phyloP scores from a whole-genome alignment of 2,329 filamentous ascomycete genomes.

The Scytalidium lignicola region DNA sequence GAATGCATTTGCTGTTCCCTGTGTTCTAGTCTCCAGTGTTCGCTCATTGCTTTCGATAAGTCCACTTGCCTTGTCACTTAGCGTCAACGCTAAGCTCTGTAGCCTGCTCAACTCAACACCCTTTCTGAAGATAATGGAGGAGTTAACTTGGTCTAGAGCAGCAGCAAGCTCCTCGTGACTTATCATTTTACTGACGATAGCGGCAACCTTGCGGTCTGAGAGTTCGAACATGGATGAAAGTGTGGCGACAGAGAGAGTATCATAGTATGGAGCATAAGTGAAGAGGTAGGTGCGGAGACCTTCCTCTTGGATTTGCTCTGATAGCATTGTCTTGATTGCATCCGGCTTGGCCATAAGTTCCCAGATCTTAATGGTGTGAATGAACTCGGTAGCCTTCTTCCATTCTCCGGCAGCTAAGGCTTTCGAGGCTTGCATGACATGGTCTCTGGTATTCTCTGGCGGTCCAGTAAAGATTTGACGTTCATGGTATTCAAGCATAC shows the following conservation, averaged over 20 bases:
- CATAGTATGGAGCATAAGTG: slow-evolving; percentile 98
- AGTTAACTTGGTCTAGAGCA: slow-evolving; percentile 95
- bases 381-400: slow-evolving; percentile 92
- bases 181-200: slow-evolving; percentile 98
- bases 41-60: slow-evolving; percentile 98
- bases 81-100: slow-evolving; percentile 87
- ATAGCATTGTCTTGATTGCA: slow-evolving; percentile 95
- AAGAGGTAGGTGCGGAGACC: slow-evolving; percentile 97
- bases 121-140: slow-evolving; percentile 98
- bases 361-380: slow-evolving; percentile 99
- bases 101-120: slow-evolving; percentile 95
- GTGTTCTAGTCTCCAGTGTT: slow-evolving; percentile 92
- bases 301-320: slow-evolving; percentile 97
- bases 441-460: slow-evolving; percentile 96
- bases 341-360: slow-evolving; percentile 90
- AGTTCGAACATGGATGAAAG: slow-evolving; percentile 95
- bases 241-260: slow-evolving; percentile 83
- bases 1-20: slow-evolving; percentile 92
- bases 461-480: slow-evolving; percentile 98
- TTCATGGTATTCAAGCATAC: slow-evolving; percentile 99
- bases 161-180: slow-evolving; percentile 96
- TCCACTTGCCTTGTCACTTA: slow-evolving; percentile 92
- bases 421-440: slow-evolving; percentile 99
- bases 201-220: slow-evolving; percentile 81
- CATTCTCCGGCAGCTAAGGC: slow-evolving; percentile 94